Conservation (phyloP, 1,139 yeast genomes). For the Wickerhamomyces sp. region DNA sequence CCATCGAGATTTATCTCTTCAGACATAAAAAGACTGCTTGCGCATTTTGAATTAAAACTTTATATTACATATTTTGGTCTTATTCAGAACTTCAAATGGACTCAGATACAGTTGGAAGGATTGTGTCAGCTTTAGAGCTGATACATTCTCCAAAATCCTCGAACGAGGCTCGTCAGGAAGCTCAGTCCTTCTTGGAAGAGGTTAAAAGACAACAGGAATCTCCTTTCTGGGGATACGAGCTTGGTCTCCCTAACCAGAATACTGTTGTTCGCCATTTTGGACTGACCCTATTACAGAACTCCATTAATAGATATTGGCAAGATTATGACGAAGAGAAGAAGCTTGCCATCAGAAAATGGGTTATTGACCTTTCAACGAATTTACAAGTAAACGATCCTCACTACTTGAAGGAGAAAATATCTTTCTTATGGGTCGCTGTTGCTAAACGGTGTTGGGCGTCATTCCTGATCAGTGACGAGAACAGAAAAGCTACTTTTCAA, state of each 20-base stretch:
- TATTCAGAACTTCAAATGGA: constrained; percentile 17
- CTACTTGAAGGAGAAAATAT: constrained; percentile 83
- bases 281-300: constrained; percentile 67
- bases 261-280: constrained; percentile 89
- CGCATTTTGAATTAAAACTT: too few relatives aligned
- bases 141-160: constrained; percentile 72
- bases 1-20: too few relatives aligned
- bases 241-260: constrained; percentile 62
- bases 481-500: constrained; percentile 30
- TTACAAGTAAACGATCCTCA: constrained; percentile 72
- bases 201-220: constrained; percentile 77
- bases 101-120: constrained; percentile 16
- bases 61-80: too few relatives aligned
- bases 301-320: constrained; percentile 56
- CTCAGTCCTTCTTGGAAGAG: constrained; percentile 70
- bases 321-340: constrained; percentile 60
- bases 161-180: constrained; percentile 60
- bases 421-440: constrained; percentile 85
- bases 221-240: constrained; percentile 89
- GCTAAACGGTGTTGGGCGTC: constrained; percentile 95
- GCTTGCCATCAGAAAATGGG: constrained; percentile 75
- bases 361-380: constrained; percentile 67
- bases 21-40: too few relatives aligned
- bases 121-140: constrained; percentile 70
- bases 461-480: constrained; percentile 30